Conservation (phyloP, 2,329 filamentous ascomycete species). For the Thielaviopsis euricoi region DNA sequence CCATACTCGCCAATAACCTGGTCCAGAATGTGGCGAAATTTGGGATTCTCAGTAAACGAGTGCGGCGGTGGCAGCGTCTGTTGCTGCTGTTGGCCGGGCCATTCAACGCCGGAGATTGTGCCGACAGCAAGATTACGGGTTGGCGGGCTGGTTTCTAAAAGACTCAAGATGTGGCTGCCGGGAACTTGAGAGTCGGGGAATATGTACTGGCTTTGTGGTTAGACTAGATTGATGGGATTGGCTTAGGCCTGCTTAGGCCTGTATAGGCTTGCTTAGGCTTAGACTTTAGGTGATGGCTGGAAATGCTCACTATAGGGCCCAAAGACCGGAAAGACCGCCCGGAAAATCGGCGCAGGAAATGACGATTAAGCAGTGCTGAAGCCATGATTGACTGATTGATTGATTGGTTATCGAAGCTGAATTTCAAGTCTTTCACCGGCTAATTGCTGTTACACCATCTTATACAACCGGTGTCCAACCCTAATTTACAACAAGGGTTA, state of each 20-base stretch:
- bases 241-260: no score
- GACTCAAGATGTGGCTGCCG: conserved; percentile 37
- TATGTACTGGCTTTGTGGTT: conserved; percentile 32
- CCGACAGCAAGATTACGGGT: conserved; percentile 13
- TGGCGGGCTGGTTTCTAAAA: conserved; percentile 42
- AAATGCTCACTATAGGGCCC: background rate
- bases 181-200: conserved; percentile 31
- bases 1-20: conserved; percentile 39
- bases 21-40: conserved; percentile 42
- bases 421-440: no score
- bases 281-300: no score
- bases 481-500: background rate
- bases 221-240: background rate
- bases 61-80: conserved; percentile 40
- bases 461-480: background rate
- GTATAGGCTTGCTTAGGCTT: no score
- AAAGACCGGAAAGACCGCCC: background rate
- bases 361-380: background rate
- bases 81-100: conserved; percentile 43
- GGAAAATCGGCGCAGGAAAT: background rate
- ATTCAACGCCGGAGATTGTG: background rate
- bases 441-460: background rate
- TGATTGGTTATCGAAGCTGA: no score
- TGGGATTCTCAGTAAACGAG: conserved; percentile 41
- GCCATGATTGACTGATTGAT: background rate